Base-by-base conservation (phyloP, 2,329 filamentous ascomycete species). In the Alternaria longipes region DNA sequence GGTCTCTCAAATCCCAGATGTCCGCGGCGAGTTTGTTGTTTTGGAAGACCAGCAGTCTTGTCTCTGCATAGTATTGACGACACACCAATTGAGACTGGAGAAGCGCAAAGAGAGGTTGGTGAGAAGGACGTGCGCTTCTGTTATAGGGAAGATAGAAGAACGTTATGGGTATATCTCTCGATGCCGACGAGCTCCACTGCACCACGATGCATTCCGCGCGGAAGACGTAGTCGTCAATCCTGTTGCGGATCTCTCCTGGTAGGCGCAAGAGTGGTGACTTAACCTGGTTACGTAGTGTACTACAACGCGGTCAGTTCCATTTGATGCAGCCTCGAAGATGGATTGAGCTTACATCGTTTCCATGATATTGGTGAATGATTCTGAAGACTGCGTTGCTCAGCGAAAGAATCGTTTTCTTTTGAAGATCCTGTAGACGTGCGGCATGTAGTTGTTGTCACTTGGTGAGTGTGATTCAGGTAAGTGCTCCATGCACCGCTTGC, bases 1-100 rank as follows among this genome's bases (percentile, higher is more conserved):
- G 18, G 0, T 2, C 1, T 0, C 14, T 1, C 9, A 49, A 11
- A 14, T 49, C 0, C 12, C 2, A 0, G 0, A 26, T 12, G 14
- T 7, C 9, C 28, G 0, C 45, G 12, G 16, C 0, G 5, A 49
- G 1, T 1, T 4, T 2, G 14, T 5, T 34, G 0, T 16, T 30
- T 1, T 34, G 0, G 1, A 34, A 49, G 0, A 49, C 7, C 2
- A 34, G 12, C 2, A 34, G 0, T 2, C 3, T 49, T 3, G 28
- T 34, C 18, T 49, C 45, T 18, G 18, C 28, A 34, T 49, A 3
- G 4, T 49, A 49, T 9, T 49, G 18, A 1, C 45, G 28, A 32
- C 45, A 49, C 16, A 49, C 28, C 20, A 4, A 32, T 11, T 3
- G 28, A 3, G 3, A 22, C 3, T 1, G 8, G 2, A 49, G 28